Base-by-base conservation (phyloP, 2,329 filamentous ascomycete genomes). In the Apiospora aurea region DNA sequence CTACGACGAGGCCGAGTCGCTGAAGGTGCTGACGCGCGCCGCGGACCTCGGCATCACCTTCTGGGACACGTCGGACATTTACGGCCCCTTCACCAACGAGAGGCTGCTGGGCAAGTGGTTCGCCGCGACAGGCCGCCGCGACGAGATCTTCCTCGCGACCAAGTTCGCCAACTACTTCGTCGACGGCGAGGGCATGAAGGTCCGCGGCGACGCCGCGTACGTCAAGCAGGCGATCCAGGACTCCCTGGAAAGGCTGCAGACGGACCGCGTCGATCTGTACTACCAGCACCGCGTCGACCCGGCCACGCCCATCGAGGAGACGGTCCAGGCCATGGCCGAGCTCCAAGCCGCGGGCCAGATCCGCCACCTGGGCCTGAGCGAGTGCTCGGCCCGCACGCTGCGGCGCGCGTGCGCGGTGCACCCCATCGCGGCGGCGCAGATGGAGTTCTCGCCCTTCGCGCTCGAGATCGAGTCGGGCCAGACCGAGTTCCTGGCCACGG, bases 391-490 rank as follows among this genome's bases (percentile, higher is more conserved):
- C 21, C 80, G 81, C 13, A 85, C 84, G 2, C 81, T 89, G 21
- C 81, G 85, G 16, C 82, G 87, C 4, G 87, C 86, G 7, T 78
- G 81, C 77, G 83, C 83, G 67, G 80, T 88, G 44, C 81, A 82
- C 73, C 86, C 83, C 10, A 84, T 89, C 72, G 79, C 83, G 16
- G 86, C 86, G 2, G 81, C 86, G 0, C 85, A 89, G 75, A 82
- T 88, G 69, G 87, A 89, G 77, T 87, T 86, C 76, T 84, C 81
- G 4, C 85, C 85, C 1, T 89, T 88, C 76, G 79, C 84, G 1
- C 83, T 92, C 49, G 84, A 89, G 72, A 89, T 92, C 74, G 90
- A 92, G 78, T 85, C 85, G 21, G 80, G 77, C 3, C 79, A 83
- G 10, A 85, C 84, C 10, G 81, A 82, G 24, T 77, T 90, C 46